phyloP scores from a whole-genome alignment of 306 rosid species.

The Sicyos edulis region DNA sequence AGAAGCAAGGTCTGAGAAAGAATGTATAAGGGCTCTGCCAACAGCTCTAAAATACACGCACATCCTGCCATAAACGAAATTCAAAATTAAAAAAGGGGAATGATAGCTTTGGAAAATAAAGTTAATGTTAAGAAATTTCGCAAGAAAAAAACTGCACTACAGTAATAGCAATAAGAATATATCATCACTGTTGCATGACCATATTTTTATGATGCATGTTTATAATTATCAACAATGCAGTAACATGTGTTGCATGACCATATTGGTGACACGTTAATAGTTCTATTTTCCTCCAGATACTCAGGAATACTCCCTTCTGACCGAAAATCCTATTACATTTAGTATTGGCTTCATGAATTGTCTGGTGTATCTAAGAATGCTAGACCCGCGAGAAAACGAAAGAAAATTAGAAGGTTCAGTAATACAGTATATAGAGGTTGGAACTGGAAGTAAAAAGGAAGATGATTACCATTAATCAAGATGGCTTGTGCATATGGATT shows the following conservation, averaged over 20 bases:
- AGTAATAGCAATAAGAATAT: conserved; percentile 1
- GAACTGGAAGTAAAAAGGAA: not conserved
- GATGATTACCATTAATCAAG: conserved; percentile 69
- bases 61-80: conserved; percentile 49
- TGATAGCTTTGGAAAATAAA: not conserved
- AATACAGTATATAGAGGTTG: not conserved
- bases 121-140: not conserved
- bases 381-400: conserved; percentile 4
- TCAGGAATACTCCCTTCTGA: too few relatives aligned
- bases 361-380: conserved; percentile 8
- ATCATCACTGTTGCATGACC: not conserved
- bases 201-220: conserved; percentile 10
- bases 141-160: not conserved
- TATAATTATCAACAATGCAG: too few relatives aligned
- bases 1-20: conserved; percentile 85
- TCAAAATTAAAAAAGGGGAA: conserved; percentile 7
- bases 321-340: not conserved
- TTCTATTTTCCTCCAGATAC: too few relatives aligned
- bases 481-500: conserved; percentile 77
- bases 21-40: conserved; percentile 86
- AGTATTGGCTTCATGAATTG: not conserved
- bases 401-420: not conserved
- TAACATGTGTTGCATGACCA: too few relatives aligned
- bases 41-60: conserved; percentile 86
- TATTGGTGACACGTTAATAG: too few relatives aligned